Percentiles rank a stretch among this genome's conserved stretches.
Evolutionary conservation across 176 grass and related monocot species (phyloP).

Genomic region (Aegilops sharonensis): DNA sequence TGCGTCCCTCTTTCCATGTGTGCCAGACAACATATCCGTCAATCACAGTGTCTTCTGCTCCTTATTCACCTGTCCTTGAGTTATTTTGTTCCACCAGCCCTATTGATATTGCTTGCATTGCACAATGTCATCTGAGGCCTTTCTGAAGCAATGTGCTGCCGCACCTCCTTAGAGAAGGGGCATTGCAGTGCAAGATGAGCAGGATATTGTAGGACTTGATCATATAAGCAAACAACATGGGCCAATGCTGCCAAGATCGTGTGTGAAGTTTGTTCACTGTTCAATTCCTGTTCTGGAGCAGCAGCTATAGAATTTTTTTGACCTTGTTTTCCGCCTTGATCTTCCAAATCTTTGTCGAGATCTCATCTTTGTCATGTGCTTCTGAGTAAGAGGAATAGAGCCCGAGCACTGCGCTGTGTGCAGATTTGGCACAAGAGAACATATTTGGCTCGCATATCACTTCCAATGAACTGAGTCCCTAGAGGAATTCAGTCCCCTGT

Average conservation of each 20-base stretch:
- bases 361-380: background rate
- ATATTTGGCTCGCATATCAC: background rate
- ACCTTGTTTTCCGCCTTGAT: background rate
- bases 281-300: background rate
- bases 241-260: background rate
- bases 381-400: background rate
- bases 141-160: background rate
- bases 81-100: background rate
- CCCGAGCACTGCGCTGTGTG: background rate
- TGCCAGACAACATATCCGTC: background rate
- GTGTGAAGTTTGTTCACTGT: background rate
- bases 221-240: background rate
- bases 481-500: background rate
- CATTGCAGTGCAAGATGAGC: background rate
- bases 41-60: background rate
- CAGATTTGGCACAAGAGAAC: background rate
- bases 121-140: background rate
- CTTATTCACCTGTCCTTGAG: background rate
- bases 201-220: background rate
- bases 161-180: background rate
- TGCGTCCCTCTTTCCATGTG: background rate
- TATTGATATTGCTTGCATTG: background rate
- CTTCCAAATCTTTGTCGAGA: background rate
- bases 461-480: background rate
- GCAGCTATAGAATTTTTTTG: background rate